Percentiles rank a stretch among this genome's conserved stretches.
Conservation (phyloP, 2,329 filamentous ascomycete species). For the Hypoxylon rubiginosum region DNA sequence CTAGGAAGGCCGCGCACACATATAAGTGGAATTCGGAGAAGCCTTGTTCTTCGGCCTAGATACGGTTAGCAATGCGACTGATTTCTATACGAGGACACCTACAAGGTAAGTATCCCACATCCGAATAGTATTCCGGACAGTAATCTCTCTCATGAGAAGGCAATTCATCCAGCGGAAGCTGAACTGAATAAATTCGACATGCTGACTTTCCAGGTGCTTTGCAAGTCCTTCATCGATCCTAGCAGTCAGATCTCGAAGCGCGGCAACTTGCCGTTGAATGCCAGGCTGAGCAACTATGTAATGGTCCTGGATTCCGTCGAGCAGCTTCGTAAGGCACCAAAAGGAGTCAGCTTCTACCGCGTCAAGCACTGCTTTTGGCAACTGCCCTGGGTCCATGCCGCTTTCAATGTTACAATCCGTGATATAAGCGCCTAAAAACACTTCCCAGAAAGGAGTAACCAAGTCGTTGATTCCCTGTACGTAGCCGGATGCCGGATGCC, state of each 20-base stretch:
- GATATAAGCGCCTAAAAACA: conserved; percentile 94
- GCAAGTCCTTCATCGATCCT: conserved; percentile 88
- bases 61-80: conserved; percentile 25
- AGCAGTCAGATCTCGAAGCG: conserved; percentile 88
- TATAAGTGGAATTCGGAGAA: conserved; percentile 99
- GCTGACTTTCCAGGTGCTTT: conserved; percentile 89
- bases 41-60: conserved; percentile 94
- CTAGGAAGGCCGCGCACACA: conserved; percentile 96
- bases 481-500: conserved; percentile 96
- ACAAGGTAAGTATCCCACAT: conserved; percentile 99
- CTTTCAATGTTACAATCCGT: conserved; percentile 92
- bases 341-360: conserved; percentile 98
- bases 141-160: conserved; percentile 96
- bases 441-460: conserved; percentile 97
- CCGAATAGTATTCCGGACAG: conserved; percentile 93
- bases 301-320: conserved; percentile 99
- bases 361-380: conserved; percentile 90
- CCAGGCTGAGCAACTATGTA: conserved; percentile 98
- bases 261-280: conserved; percentile 92
- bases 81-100: conserved; percentile 52
- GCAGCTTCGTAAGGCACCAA: conserved; percentile 96
- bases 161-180: conserved; percentile 99
- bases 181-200: conserved; percentile 99
- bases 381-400: conserved; percentile 96
- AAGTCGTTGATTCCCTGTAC: conserved; percentile 99